phyloP scores from a whole-genome alignment of 73 alveolate genomes.

The Tetrahymena borealis region DNA sequence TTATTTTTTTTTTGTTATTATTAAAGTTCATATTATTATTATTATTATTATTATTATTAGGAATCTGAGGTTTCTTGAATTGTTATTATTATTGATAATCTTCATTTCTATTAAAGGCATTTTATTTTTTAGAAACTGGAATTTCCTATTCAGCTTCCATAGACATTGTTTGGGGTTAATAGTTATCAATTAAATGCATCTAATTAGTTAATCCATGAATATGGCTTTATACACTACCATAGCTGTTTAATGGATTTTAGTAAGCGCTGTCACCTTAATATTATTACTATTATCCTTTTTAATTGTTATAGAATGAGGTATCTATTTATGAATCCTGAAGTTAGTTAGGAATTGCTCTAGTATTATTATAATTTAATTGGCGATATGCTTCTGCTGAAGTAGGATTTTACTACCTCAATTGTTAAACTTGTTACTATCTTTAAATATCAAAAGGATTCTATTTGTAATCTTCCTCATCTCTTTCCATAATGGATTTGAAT shows the following conservation, averaged over 20 bases:
- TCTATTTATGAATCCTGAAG: neutral
- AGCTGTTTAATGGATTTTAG: neutral
- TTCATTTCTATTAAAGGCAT: neutral
- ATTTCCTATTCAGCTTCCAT: neutral
- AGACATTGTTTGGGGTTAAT: neutral
- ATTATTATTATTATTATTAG: neutral
- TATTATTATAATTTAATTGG: neutral
- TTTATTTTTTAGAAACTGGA: neutral
- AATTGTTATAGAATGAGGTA: neutral
- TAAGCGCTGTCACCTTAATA: neutral
- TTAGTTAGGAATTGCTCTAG: neutral
- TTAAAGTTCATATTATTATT: neutral
- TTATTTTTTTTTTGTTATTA: neutral
- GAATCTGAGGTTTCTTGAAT: neutral
- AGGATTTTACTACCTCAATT: too few relatives aligned
- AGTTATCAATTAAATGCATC: neutral
- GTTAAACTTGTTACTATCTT: neutral
- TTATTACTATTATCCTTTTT: neutral
- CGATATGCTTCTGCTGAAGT: too few relatives aligned
- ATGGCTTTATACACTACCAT: neutral
- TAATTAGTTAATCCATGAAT: neutral
- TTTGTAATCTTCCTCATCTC: neutral
- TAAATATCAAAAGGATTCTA: neutral
- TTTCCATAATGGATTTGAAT: neutral
- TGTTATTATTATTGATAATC: neutral